Conservation (phyloP, 2,329 filamentous ascomycete species). For the Rhinocladiella mackenziei region DNA sequence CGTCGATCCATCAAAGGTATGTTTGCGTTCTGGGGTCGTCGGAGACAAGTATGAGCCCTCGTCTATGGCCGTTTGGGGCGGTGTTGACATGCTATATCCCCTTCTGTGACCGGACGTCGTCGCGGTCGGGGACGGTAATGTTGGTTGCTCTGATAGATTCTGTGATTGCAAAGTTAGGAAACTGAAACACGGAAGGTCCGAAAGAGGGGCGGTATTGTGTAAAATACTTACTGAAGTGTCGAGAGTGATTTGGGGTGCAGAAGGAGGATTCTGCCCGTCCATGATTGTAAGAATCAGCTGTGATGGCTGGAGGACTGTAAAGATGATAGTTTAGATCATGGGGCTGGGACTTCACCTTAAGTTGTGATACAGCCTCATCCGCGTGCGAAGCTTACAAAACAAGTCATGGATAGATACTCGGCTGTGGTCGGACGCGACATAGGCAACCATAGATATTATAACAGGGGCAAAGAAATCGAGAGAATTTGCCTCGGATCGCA, state of each 20-base stretch:
- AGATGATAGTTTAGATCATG: no score
- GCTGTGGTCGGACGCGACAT: no score
- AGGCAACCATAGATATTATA: background rate
- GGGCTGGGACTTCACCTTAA: no score
- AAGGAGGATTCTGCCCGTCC: slow-evolving; percentile 15
- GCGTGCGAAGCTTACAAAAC: no score
- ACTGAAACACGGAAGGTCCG: slow-evolving; percentile 9
- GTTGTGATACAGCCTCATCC: no score
- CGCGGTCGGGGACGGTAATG: slow-evolving; percentile 11
- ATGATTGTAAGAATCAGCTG: slow-evolving; percentile 10
- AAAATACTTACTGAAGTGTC: slow-evolving; percentile 28
- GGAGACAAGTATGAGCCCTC: slow-evolving; percentile 31
- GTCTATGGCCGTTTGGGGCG: slow-evolving; percentile 23
- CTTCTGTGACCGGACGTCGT: slow-evolving; percentile 14
- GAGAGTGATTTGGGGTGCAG: slow-evolving; percentile 23
- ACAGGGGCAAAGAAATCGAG: background rate
- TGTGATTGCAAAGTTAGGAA: slow-evolving; percentile 8
- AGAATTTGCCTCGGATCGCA: background rate
- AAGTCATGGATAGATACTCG: no score
- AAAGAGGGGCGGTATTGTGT: background rate
- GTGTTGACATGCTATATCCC: slow-evolving; percentile 25
- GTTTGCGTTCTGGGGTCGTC: slow-evolving; percentile 32
- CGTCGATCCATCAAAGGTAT: slow-evolving; percentile 42
- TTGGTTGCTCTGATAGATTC: slow-evolving; percentile 18
- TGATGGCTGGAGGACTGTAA: no score